phyloP scores from a whole-genome alignment of 108 stramenopile genomes.

The Skeletonema marinoi region DNA sequence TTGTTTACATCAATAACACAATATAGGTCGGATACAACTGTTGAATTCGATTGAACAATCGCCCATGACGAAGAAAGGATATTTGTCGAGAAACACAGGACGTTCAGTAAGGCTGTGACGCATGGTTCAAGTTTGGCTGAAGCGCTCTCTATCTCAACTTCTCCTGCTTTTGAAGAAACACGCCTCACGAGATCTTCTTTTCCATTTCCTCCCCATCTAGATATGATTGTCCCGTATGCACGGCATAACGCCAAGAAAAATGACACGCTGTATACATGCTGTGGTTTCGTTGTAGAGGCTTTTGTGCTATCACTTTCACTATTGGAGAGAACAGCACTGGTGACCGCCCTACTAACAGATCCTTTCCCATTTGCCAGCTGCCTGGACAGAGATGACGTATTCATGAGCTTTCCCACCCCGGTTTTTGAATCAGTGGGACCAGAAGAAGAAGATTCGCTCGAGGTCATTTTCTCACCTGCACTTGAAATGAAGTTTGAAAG shows the following conservation, averaged over 20 bases:
- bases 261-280: constrained; percentile 42
- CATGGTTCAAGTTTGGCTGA: constrained; percentile 61
- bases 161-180: constrained; percentile 22
- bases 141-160: constrained; percentile 33
- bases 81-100: constrained; percentile 76
- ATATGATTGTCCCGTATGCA: constrained; percentile 73
- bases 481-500: constrained; percentile 41
- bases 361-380: constrained; percentile 61
- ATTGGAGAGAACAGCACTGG: constrained; percentile 25
- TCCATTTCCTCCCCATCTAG: constrained; percentile 86
- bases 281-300: constrained; percentile 10
- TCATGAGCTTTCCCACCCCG: constrained; percentile 52
- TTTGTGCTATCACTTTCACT: constrained; percentile 2
- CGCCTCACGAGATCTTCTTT: constrained; percentile 59
- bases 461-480: constrained; percentile 19
- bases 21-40: constrained; percentile 52
- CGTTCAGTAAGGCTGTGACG: constrained; percentile 66
- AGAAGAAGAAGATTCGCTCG: constrained; percentile 19
- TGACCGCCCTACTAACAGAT: constrained; percentile 19
- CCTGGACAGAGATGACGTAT: constrained; percentile 68
- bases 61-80: constrained; percentile 66
- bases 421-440: constrained; percentile 5
- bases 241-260: constrained; percentile 44
- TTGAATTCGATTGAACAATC: constrained; percentile 63
- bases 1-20: constrained; percentile 56